Percentiles rank a stretch among this genome's conserved stretches.
Evolutionary conservation across 441 rosid species (phyloP).

Genomic region (Omphalea diandra): DNA sequence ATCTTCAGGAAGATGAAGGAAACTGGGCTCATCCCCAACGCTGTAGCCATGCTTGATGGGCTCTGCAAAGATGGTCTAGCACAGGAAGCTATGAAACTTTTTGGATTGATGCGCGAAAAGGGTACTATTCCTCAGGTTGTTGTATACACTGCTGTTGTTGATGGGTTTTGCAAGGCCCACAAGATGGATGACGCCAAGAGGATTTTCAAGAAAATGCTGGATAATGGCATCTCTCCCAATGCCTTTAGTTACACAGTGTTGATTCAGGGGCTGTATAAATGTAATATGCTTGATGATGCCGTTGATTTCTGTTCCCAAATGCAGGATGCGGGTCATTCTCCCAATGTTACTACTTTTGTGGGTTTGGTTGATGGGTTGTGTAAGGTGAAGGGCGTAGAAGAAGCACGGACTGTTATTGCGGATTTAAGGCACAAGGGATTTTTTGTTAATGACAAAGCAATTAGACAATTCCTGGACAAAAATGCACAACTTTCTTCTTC

Average conservation of each 20-base stretch:
- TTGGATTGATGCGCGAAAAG: constrained; percentile 73
- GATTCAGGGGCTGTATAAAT: constrained; percentile 62
- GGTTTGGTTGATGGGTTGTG: constrained; percentile 79
- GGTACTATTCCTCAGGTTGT: constrained; percentile 90
- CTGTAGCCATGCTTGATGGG: constrained; percentile 95
- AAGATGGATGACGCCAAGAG: constrained; percentile 76
- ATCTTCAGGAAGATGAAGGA: constrained; percentile 88
- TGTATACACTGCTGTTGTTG: constrained; percentile 89
- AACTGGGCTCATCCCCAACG: constrained; percentile 83
- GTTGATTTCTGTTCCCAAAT: constrained; percentile 55
- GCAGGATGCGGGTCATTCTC: constrained; percentile 85
- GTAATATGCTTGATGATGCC: constrained; percentile 62
- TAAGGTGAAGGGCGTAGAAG: constrained; percentile 59
- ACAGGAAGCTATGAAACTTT: constrained; percentile 90
- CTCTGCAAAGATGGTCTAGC: constrained; percentile 91
- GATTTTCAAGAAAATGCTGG: constrained; percentile 81
- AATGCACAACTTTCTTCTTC: constrained; percentile 59
- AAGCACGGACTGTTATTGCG: constrained; percentile 41
- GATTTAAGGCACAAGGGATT: constrained; percentile 60
- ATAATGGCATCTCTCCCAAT: constrained; percentile 64
- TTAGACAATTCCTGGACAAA: constrained; percentile 76
- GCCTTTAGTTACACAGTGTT: constrained; percentile 65
- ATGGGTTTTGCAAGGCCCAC: constrained; percentile 82
- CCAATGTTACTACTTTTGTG: constrained; percentile 69
- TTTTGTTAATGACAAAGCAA: constrained; percentile 58